Conservation (phyloP, 2,329 filamentous ascomycete genomes). For the Stachybotrys chlorohalonatus region DNA sequence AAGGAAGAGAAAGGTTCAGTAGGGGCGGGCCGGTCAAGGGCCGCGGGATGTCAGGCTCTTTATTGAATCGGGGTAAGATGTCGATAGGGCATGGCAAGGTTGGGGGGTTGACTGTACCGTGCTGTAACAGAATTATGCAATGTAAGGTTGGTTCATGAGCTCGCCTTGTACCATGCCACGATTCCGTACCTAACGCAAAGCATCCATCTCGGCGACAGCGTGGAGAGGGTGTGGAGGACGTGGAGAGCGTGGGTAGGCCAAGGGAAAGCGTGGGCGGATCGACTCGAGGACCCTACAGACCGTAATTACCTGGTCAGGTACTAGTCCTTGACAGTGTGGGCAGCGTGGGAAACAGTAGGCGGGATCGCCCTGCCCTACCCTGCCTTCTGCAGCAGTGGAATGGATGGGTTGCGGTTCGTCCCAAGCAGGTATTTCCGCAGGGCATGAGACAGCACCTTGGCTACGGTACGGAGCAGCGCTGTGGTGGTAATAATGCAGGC, state of each 20-base stretch:
- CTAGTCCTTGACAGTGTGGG: neutral
- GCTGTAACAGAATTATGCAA: neutral
- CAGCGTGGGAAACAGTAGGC: neutral
- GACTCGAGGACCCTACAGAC: neutral
- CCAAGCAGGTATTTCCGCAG: neutral
- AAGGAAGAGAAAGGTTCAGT: neutral
- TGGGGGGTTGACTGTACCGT: neutral
- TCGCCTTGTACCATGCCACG: neutral
- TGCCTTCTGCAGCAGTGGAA: neutral
- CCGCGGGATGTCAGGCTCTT: conserved; percentile 6
- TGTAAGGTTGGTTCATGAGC: neutral
- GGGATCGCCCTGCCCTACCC: neutral
- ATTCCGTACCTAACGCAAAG: neutral
- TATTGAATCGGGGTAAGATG: conserved; percentile 2
- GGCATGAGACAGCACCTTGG: no score
- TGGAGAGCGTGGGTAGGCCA: neutral
- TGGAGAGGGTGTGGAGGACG: neutral
- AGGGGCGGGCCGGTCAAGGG: neutral
- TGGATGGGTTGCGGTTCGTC: neutral
- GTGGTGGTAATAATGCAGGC: neutral
- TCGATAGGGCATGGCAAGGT: neutral
- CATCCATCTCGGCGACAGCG: neutral
- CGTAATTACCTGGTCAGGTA: no score
- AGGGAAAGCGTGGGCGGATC: neutral
- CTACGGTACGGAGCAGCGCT: no score